phyloP scores from a whole-genome alignment of 2,329 filamentous ascomycete species.

The Fusarium globosum region DNA sequence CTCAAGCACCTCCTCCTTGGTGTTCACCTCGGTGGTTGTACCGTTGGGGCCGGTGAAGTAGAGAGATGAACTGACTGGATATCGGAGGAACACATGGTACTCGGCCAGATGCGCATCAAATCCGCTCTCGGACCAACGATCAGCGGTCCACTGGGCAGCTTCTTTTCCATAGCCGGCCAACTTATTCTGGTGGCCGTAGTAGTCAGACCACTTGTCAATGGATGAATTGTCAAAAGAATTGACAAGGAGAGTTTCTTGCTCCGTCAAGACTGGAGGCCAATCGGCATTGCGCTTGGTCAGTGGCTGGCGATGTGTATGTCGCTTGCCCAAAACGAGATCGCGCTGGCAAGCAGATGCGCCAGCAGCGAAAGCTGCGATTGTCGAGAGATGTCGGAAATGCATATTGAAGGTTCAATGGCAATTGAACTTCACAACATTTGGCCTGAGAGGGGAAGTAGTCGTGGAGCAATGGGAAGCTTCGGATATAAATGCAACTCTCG shows the following conservation, averaged over 20 bases:
- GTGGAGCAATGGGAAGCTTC: constrained; percentile 1
- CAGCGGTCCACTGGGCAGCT: constrained; percentile 53
- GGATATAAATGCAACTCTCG: constrained; percentile 36
- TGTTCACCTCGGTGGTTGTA: constrained; percentile 69
- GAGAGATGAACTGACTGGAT: constrained; percentile 67
- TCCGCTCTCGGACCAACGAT: constrained; percentile 52
- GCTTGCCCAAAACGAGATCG: constrained; percentile 42
- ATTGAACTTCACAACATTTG: not conserved
- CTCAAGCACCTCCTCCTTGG: constrained; percentile 78
- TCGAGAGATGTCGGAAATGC: constrained; percentile 31
- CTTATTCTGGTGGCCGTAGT: constrained; percentile 54
- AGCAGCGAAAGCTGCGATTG: constrained; percentile 35
- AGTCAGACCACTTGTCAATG: constrained; percentile 53
- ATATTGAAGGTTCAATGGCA: constrained; percentile 7
- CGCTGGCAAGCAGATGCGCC: constrained; percentile 46
- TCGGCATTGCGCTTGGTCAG: constrained; percentile 48
- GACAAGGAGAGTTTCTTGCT: constrained; percentile 49
- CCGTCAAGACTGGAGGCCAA: constrained; percentile 51
- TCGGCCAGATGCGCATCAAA: constrained; percentile 52
- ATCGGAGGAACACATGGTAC: constrained; percentile 71
- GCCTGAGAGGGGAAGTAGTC: not conserved
- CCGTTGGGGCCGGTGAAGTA: constrained; percentile 52
- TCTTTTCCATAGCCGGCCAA: constrained; percentile 52
- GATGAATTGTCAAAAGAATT: constrained; percentile 54
- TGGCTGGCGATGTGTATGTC: constrained; percentile 49